Evolutionary conservation across 2,329 filamentous ascomycete genomes (phyloP), one percentile per base, ranked within the genome.

Genomic region (Colletotrichum somersetense): DNA sequence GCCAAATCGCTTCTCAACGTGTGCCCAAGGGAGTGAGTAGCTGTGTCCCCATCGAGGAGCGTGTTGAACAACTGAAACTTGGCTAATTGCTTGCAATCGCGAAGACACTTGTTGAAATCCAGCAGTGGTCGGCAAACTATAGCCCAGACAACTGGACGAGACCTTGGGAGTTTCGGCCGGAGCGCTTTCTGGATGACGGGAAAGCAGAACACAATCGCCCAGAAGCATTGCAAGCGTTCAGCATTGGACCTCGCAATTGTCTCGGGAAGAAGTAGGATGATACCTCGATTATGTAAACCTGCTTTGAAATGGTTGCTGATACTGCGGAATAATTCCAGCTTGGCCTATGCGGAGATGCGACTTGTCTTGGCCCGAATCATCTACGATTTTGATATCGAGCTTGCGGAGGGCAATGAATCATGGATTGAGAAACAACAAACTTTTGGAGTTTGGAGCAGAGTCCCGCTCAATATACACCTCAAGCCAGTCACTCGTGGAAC

Each of bases 11-110:
- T 20, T 78, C 78, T 1, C 30, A 72, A 14, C 79, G 74, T 18
- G 74, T 85, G 1, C 80, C 82, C 0, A 75, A 77, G 62, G 76
- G 77, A n/a, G 80, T 81, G 75, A 77, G 81, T 78, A n/a, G 2
- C 3, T 8, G 20, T 8, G 1, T 1, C 10, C 1, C 48, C 1
- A 7, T 5, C 12, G 2, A 18, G 26, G 4, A 38, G 30, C 23
- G 55, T 8, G 46, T 55, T 35, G 3, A 35, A 23, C 3, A n/a
- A 1, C 30, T 23, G 7, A 42, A 42, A 46, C 35, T 55, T 5
- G 44, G 53, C 10, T 62, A 10, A 62, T 16, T 5, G 23, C 33
- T 5, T 5, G n/a, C 50, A 1, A 38, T 35, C 11, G 48, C 48
- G 8, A 76, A 75, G 67, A 62, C 44, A 3, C 40, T 67, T 10